A percentile compares a stretch with the other conserved stretches of the same genome.
Evolutionary conservation across 768 basidiomycete genomes (phyloP).

Genomic region (Russula vinacea): DNA sequence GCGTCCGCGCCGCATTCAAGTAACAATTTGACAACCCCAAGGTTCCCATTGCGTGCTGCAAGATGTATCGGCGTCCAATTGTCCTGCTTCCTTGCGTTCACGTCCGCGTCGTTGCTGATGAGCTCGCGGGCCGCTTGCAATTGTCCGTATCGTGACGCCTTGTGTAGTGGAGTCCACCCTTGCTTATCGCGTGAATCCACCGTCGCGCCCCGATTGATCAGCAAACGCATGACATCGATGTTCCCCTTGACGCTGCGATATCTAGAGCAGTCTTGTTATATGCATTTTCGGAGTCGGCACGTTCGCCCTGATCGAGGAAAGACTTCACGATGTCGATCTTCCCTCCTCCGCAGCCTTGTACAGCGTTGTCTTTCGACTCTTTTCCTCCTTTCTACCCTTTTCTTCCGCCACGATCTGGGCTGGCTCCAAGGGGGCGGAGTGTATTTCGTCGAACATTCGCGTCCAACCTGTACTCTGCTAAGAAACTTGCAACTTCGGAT

Average conservation of each 20-base stretch:
- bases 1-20: slow-evolving; percentile 10
- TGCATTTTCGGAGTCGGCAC: not conserved
- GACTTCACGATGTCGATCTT: not conserved
- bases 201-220: not conserved
- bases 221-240: not conserved
- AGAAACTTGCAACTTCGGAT: not conserved
- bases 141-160: not conserved
- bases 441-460: not conserved
- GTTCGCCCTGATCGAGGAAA: not conserved
- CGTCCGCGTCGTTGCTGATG: not conserved
- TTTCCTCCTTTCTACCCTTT: no score
- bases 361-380: not conserved
- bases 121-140: not conserved
- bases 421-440: not conserved
- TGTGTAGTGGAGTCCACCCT: slow-evolving; percentile 8
- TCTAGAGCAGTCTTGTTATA: not conserved
- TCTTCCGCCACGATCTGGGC: not conserved
- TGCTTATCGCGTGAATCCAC: not conserved
- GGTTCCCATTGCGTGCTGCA: slow-evolving; percentile 3
- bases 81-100: slow-evolving; percentile 7
- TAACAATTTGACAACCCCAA: not conserved
- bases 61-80: slow-evolving; percentile 11
- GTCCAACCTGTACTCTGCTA: not conserved
- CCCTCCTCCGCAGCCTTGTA: not conserved
- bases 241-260: slow-evolving; percentile 2